Conservation (phyloP, 1,284 basidiomycete genomes). For the Cystobasidium slooffiae region DNA sequence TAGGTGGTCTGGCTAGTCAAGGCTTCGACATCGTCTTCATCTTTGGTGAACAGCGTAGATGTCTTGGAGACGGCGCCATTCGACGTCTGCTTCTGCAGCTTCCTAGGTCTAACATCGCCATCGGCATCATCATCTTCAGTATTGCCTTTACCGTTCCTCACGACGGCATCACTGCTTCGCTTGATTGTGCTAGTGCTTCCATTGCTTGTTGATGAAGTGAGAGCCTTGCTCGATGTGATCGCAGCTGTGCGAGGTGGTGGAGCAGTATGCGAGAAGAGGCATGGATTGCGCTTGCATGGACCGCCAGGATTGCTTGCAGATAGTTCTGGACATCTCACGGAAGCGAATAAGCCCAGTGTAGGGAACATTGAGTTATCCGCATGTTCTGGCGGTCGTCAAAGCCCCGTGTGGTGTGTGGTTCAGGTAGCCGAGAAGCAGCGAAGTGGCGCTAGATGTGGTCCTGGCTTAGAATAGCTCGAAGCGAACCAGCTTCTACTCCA, state of each 20-base stretch:
- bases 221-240: conserved; percentile 19
- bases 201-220: background rate
- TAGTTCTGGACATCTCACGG: conserved; percentile 42
- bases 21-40: conserved; percentile 2
- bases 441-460: background rate
- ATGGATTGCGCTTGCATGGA: conserved; percentile 43
- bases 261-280: conserved; percentile 39
- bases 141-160: background rate
- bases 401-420: background rate
- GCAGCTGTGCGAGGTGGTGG: conserved; percentile 11
- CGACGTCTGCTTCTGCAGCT: conserved; percentile 15
- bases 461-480: background rate
- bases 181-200: background rate
- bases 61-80: background rate
- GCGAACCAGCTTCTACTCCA: no score
- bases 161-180: background rate
- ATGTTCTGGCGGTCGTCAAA: background rate
- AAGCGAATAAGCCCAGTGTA: conserved; percentile 42
- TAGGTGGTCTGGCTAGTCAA: background rate
- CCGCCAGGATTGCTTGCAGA: conserved; percentile 31
- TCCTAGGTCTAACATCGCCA: background rate
- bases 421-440: background rate
- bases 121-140: background rate
- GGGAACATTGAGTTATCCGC: conserved; percentile 10
- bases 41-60: conserved; percentile 6